Base-by-base conservation (phyloP, 495 filamentous ascomycete species). In the Penicillium herquei region DNA sequence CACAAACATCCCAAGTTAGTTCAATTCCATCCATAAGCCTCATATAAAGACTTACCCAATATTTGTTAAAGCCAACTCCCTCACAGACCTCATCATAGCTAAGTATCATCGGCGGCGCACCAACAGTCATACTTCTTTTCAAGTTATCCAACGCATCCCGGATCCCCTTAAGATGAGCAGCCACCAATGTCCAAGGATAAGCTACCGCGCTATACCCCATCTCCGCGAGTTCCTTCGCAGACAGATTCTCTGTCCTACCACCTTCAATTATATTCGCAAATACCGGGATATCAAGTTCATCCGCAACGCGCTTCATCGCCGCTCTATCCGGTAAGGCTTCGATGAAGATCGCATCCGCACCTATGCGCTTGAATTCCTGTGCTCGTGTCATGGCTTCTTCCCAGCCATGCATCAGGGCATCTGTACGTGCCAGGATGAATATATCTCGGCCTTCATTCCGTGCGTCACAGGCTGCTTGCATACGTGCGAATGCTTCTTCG, bases 251-350 rank as follows among this genome's bases (percentile, higher is more conserved):
- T n/a, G 46, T 49, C 57, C 71, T 70, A 3, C 72, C 69, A 0
- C 74, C 74, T 44, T 78, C 73, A 17, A 78, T 77, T 9, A 78
- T 76, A 58, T 78, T 78, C 0, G 66, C 74, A 9, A 77, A 65
- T 30, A 70, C 65, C 0, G 72, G 71, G 18, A 72, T 65, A 17
- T 63, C 59, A 9, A 78, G 37, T 41, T 76, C 69, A 34, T 66
- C 41, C 0, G 66, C 69, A 35, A 63, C 69, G 0, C 56, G 61
- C 52, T 57, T 60, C 73, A 75, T 78, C 2, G 72, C 58, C 8
- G 69, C 69, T 4, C 65, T 55, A 54, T 74, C 71, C 4, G 74
- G 73, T 8, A 78, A 53, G 5, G 75, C 75, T 57, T 77, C 74
- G 11, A 78, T 61, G 39, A 77, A 75, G 16, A 76, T 62, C 0